Conservation (phyloP, 208 protist genomes). For the Borovskyia barvae region DNA sequence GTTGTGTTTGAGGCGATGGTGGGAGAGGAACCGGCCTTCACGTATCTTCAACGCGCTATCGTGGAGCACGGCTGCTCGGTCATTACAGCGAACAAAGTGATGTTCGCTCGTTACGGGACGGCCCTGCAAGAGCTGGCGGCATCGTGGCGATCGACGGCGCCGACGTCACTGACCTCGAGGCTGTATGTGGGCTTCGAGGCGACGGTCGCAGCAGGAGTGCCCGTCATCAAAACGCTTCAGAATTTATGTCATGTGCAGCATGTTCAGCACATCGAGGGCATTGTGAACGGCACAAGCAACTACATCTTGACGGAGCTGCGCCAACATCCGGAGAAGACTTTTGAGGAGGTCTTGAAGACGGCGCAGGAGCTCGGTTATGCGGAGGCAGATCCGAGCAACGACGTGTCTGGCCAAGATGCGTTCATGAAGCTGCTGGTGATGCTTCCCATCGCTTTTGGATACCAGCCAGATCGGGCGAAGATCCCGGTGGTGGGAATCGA, state of each 20-base stretch:
- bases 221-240: conserved; percentile 38
- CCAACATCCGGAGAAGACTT: conserved; percentile 19
- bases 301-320: conserved; percentile 37
- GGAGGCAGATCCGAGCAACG: conserved; percentile 37
- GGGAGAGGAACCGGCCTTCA: conserved; percentile 30
- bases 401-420: conserved; percentile 35
- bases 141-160: conserved; percentile 3
- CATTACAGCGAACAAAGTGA: conserved; percentile 40
- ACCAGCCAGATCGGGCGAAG: conserved; percentile 24
- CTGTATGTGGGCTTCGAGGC: conserved; percentile 32
- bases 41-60: conserved; percentile 25
- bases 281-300: conserved; percentile 42
- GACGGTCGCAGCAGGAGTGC: conserved; percentile 29
- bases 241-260: conserved; percentile 25
- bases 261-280: conserved; percentile 33
- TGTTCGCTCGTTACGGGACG: conserved; percentile 31
- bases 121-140: conserved; percentile 27
- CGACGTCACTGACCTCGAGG: conserved; percentile 9
- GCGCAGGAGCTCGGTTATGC: conserved; percentile 39
- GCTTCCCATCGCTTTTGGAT: conserved; percentile 22
- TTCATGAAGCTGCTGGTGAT: conserved; percentile 39
- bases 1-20: conserved; percentile 36
- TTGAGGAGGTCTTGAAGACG: conserved; percentile 23
- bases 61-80: conserved; percentile 30
- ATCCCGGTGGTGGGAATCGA: conserved; percentile 35